These are phyloP conservation scores for Microthlaspi erraticum DNA, from an alignment of 345 rosid species.

Conservation along the genomic window DNA sequence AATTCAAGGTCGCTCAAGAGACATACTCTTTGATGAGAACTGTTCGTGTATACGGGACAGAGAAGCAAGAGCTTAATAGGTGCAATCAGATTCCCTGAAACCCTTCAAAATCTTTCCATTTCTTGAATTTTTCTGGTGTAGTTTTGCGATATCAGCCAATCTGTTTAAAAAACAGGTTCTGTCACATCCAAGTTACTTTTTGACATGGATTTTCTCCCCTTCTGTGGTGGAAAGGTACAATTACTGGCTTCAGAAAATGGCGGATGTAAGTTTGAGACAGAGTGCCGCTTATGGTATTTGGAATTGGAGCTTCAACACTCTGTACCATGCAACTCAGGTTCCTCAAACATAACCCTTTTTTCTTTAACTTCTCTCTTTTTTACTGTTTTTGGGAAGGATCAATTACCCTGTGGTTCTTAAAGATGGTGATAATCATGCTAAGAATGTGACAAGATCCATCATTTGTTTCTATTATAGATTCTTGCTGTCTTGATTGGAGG, in stretches of 20 bases:
- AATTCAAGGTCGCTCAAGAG: constrained; percentile 91
- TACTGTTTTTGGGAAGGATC: constrained; percentile 1
- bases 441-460: constrained; percentile 35
- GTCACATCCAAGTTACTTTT: constrained; percentile 22
- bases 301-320: constrained; percentile 87
- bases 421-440: constrained; percentile 20
- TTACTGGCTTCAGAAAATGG: constrained; percentile 78
- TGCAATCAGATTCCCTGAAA: constrained; percentile 31
- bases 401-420: not conserved
- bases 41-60: constrained; percentile 95
- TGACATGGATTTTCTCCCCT: constrained; percentile 36
- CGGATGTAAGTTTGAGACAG: constrained; percentile 85
- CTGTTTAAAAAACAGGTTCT: constrained; percentile 30
- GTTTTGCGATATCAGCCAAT: not conserved
- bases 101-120: constrained; percentile 8
- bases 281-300: constrained; percentile 98
- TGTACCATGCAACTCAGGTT: constrained; percentile 96
- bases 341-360: constrained; percentile 17
- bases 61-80: constrained; percentile 79
- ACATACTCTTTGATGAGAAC: constrained; percentile 96
- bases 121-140: constrained; percentile 17
- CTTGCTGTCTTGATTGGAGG: constrained; percentile 94
- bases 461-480: constrained; percentile 53
- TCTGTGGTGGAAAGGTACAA: constrained; percentile 63
- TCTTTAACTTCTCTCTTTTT: constrained; percentile 12